Evolutionary conservation across 768 basidiomycete genomes (phyloP), one percentile per base, ranked within the genome.

Genomic region (Pleurotus citrinopileatus): DNA sequence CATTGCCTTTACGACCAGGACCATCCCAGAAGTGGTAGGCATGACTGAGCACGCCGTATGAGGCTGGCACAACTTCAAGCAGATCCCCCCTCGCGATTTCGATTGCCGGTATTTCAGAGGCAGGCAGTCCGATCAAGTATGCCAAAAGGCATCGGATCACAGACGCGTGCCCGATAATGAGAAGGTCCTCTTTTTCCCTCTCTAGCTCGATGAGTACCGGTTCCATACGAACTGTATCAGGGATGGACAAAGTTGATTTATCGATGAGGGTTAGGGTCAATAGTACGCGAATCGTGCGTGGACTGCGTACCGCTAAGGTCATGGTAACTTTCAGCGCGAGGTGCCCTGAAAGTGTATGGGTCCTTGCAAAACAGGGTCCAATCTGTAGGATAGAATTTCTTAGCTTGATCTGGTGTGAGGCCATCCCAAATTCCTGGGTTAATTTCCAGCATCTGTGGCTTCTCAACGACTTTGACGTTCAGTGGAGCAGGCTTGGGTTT

Each of bases 351-450:
- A 10, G 89, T 78, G 64, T 98, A 98, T 1, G 96, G 96, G 64
- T 99, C 96, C 61, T 86, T 87, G 42, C 89, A 75, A 73, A 96
- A 95, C 22, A 93, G 78, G 58, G 89, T 89, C 91, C 91, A 98
- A 66, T 99, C 97, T 52, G 87, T 89, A 0, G 96, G 91, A 67
- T 95, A 98, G 62, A 84, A 86, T 67, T 86, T 87, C 67, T 86
- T 84, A 17, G 93, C 94, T 64, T 96, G 87, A 59, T 92, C 90
- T 0, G 91, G 88, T 1, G 88, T 90, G 34, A 98, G 77, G 0
- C 97, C 97, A 67, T 98, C 97, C 94, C 95, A 97, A 15, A 98
- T 86, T 5, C 89, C 96, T 48, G 95, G 96, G 63, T 99, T 99
- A 64, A 98, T 97, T 74, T 99, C 97, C 48, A 86, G 78, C 95